Conservation (phyloP, 371 early-diverging fungal genomes). For the Mortierella sp. region DNA sequence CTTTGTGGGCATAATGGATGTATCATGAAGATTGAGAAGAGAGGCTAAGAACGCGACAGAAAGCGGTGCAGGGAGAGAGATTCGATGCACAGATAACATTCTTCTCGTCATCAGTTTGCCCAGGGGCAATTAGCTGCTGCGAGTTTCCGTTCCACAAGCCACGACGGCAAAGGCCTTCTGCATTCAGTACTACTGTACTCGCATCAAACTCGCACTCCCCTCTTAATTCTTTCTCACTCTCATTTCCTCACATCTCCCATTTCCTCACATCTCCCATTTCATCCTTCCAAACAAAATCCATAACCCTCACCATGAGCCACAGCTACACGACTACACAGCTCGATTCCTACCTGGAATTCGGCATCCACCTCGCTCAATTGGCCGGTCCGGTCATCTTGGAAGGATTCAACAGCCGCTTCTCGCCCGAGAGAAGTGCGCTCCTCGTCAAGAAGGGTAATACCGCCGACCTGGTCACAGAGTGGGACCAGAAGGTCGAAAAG, state of each 20-base stretch:
- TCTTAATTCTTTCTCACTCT: neutral
- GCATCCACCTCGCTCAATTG: slow-evolving; percentile 66
- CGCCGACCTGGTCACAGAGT: slow-evolving; percentile 87
- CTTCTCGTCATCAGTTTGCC: too few relatives aligned
- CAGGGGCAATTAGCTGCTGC: too few relatives aligned
- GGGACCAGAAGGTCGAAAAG: slow-evolving; percentile 85
- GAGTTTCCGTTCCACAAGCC: too few relatives aligned
- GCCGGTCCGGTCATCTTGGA: slow-evolving; percentile 72
- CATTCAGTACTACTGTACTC: too few relatives aligned
- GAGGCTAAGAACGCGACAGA: neutral
- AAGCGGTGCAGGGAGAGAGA: too few relatives aligned
- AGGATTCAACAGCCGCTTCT: slow-evolving; percentile 65
- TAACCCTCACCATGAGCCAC: slow-evolving; percentile 20
- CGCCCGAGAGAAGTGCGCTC: slow-evolving; percentile 59
- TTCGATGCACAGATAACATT: too few relatives aligned
- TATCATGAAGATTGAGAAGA: neutral
- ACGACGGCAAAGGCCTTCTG: too few relatives aligned
- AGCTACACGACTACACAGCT: slow-evolving; percentile 48
- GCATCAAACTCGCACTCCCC: too few relatives aligned
- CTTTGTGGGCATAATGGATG: too few relatives aligned
- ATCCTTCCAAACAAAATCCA: neutral
- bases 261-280: neutral
- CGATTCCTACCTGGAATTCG: slow-evolving; percentile 63
- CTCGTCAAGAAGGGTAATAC: slow-evolving; percentile 74
- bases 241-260: neutral